Percentiles rank a stretch among this genome's conserved stretches.
phyloP scores from a whole-genome alignment of 208 protist genomes.

The Plasmodiophora brassicae region DNA sequence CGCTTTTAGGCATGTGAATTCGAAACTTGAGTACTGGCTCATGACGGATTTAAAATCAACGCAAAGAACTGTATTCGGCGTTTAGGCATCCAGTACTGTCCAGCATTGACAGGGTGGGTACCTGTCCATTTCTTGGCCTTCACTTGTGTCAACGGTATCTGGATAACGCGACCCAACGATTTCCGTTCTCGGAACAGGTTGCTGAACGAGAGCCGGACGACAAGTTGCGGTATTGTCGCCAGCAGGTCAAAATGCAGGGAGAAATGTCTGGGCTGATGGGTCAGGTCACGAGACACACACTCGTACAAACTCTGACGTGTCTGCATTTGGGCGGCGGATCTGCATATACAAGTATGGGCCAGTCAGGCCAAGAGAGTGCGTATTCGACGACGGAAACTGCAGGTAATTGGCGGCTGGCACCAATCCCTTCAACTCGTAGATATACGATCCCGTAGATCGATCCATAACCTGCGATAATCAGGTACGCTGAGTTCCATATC shows the following conservation, averaged over 20 bases:
- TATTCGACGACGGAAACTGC: neutral
- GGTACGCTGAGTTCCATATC: neutral
- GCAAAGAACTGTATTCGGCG: neutral
- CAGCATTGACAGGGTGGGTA: neutral
- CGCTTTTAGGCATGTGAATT: neutral
- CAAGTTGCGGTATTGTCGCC: neutral
- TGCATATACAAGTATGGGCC: neutral
- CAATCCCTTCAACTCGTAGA: neutral
- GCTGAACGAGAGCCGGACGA: constrained; percentile 7
- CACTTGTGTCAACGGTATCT: neutral
- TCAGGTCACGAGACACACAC: neutral
- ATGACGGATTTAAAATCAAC: neutral
- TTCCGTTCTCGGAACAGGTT: constrained; percentile 19
- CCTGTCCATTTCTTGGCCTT: neutral
- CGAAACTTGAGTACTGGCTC: neutral
- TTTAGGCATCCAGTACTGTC: no score
- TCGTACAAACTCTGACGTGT: neutral
- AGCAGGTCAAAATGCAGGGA: neutral
- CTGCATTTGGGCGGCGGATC: neutral
- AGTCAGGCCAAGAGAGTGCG: neutral
- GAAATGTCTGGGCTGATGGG: neutral
- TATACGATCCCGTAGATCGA: neutral
- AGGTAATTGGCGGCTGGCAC: neutral
- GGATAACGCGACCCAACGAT: neutral
- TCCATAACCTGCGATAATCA: neutral